Evolutionary conservation across 306 rosid species (phyloP), one percentile per base, ranked within the genome.

Genomic region (Heteromeles arbutifolia): DNA sequence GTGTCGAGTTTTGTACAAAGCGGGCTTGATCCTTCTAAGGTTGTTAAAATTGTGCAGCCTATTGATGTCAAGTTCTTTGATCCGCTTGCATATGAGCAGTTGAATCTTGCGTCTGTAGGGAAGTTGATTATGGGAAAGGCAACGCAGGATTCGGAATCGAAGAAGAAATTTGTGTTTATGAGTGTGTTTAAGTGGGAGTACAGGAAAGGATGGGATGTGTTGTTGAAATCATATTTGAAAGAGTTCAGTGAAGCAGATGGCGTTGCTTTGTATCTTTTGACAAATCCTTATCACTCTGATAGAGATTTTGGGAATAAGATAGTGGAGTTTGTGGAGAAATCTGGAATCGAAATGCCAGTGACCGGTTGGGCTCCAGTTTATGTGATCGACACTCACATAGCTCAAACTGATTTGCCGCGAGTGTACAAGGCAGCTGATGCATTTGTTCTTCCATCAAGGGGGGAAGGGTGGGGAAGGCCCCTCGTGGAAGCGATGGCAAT

Each of bases 391-490:
- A 44, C 76, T 41, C 98, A 93, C 85, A 84, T 93, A 75, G 86
- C 95, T 62, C 94, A 84, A 65, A 85, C 74, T 45, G 91, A 90
- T 65, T 75, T 93, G 74, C 91, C 98, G 0, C 74, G 88, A 65
- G 67, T 87, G 72, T 93, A 93, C 86, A 93, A 65, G 71, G 88
- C 96, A 31, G 95, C 96, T 9, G 81, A 90, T 73, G 90, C 94
- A 14, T 90, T 93, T 70, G 89, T 93, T 64, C 96, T 93, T 80
- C 93, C 98, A 18, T 82, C 96, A 18, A 84, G 98, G 84, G 98
- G 96, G 19, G 98, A 93, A 84, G 98, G 98, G 13, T 90, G 98
- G 96, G 98, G 98, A 6, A 86, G 98, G 66, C 96, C 98, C 39
- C 34, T 89, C 19, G 96, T 93, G 58, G 96, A 93, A 83, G 98